A percentile compares a stretch with the other conserved stretches of the same genome.
Evolutionary conservation across 768 basidiomycete species (phyloP).

Genomic region (Phanerodontia chrysosporium): DNA sequence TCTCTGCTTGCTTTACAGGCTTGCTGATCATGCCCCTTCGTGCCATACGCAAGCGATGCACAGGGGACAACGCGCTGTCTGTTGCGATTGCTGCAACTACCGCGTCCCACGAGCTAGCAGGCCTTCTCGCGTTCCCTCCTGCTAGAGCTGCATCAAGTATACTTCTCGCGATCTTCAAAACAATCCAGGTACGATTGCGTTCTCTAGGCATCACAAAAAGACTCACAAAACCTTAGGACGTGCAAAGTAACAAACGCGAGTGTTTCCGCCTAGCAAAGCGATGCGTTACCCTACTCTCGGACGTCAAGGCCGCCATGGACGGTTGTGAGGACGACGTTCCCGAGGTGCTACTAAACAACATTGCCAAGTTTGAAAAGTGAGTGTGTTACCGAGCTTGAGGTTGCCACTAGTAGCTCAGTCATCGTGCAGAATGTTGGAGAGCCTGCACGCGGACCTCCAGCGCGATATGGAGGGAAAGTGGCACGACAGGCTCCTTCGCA

Average conservation of each 20-base stretch:
- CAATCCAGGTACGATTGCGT: constrained; percentile 34
- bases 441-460: constrained; percentile 38
- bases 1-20: neutral
- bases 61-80: constrained; percentile 25
- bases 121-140: constrained; percentile 38
- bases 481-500: constrained; percentile 37
- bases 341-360: constrained; percentile 32
- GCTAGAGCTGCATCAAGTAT: constrained; percentile 36
- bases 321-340: constrained; percentile 43
- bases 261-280: constrained; percentile 38
- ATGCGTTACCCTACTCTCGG: constrained; percentile 37
- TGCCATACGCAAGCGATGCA: constrained; percentile 19
- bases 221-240: constrained; percentile 13
- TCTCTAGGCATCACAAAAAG: neutral
- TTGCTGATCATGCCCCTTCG: constrained; percentile 4
- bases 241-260: constrained; percentile 34
- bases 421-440: constrained; percentile 31
- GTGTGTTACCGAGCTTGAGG: neutral
- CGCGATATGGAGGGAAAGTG: constrained; percentile 36
- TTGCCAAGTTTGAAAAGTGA: constrained; percentile 40
- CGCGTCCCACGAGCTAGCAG: constrained; percentile 28
- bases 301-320: constrained; percentile 42
- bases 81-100: constrained; percentile 28
- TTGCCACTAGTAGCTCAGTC: neutral
- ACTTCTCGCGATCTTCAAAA: constrained; percentile 41